phyloP scores from a whole-genome alignment of 176 grass and related monocot species.

The Oryza officinalis region DNA sequence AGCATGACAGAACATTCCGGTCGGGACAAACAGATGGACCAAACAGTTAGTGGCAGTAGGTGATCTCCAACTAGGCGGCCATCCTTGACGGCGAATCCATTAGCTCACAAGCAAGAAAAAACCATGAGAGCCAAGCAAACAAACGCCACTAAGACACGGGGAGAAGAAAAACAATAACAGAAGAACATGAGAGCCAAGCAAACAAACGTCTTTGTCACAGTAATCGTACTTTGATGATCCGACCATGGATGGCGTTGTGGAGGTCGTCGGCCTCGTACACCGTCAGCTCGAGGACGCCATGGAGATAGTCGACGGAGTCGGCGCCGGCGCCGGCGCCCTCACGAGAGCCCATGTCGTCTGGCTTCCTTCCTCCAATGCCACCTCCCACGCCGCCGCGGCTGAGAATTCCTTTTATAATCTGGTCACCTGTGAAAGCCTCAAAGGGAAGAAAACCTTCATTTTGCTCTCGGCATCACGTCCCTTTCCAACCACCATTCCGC shows the following conservation, averaged over 20 bases:
- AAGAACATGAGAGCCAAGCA: neutral
- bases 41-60: slow-evolving; percentile 38
- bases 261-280: slow-evolving; percentile 72
- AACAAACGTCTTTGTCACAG: no score
- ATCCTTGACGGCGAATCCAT: slow-evolving; percentile 41
- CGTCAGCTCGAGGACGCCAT: slow-evolving; percentile 72
- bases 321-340: neutral
- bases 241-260: slow-evolving; percentile 51
- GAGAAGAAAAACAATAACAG: neutral
- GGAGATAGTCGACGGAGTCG: slow-evolving; percentile 50
- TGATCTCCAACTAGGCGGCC: slow-evolving; percentile 6
- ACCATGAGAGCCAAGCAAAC: slow-evolving; percentile 49
- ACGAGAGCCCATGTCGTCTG: slow-evolving; percentile 29
- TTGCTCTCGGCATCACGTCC: slow-evolving; percentile 25
- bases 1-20: neutral
- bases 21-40: neutral
- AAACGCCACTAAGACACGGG: neutral
- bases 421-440: slow-evolving; percentile 19
- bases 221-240: slow-evolving; percentile 51
- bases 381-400: neutral
- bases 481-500: slow-evolving; percentile 5
- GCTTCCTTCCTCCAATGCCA: slow-evolving; percentile 16
- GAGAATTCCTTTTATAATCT: slow-evolving; percentile 36
- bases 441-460: slow-evolving; percentile 17
- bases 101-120: slow-evolving; percentile 51